Percentiles rank a stretch among this genome's conserved stretches.
phyloP scores from a whole-genome alignment of 805 yeast genomes.

The Nakazawaea sp. region DNA sequence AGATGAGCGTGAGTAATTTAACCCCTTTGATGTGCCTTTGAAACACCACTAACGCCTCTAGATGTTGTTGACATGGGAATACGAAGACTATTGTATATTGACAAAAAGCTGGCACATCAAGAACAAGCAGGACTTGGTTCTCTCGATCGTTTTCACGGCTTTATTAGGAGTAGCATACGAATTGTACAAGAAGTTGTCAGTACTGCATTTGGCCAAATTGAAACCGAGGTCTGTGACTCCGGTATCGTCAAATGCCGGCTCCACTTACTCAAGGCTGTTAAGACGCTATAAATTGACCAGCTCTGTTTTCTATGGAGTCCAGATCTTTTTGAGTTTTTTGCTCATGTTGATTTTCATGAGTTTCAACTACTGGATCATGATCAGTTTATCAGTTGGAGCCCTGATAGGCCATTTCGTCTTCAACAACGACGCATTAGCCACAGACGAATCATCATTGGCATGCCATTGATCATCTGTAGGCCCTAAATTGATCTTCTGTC shows the following conservation, averaged over 20 bases:
- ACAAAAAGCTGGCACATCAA: constrained; percentile 32
- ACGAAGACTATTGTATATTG: constrained; percentile 35
- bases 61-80: constrained; percentile 37
- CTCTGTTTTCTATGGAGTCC: constrained; percentile 29
- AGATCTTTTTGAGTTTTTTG: constrained; percentile 36
- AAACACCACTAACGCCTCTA: constrained; percentile 11
- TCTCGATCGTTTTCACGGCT: constrained; percentile 25
- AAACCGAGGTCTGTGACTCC: constrained; percentile 1
- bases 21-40: no score
- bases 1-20: constrained; percentile 11
- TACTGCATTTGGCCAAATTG: not conserved
- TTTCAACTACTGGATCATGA: constrained; percentile 39
- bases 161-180: constrained; percentile 30
- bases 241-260: not conserved
- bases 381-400: constrained; percentile 35
- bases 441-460: not conserved
- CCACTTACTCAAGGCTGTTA: not conserved
- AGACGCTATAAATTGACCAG: constrained; percentile 20
- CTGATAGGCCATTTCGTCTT: constrained; percentile 28
- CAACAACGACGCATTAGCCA: not conserved
- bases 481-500: no score
- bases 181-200: constrained; percentile 17
- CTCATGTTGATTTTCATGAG: constrained; percentile 44
- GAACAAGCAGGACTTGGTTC: constrained; percentile 24
- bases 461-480: constrained; percentile 6